phyloP scores from a whole-genome alignment of 1,284 basidiomycete genomes.

The Peniophora sp. region DNA sequence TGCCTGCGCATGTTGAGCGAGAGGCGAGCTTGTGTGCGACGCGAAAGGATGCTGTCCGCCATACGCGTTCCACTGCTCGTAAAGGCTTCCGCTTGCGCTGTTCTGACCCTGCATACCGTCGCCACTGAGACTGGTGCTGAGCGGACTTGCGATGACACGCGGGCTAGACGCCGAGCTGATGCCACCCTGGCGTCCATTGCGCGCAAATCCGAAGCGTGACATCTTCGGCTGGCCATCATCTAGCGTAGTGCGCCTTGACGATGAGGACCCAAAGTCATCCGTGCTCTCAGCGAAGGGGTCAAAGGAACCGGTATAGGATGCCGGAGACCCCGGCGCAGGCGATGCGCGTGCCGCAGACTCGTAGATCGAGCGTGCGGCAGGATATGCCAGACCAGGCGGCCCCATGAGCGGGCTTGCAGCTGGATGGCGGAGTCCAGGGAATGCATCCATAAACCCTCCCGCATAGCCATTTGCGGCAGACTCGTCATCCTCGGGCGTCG shows the following conservation, averaged over 20 bases:
- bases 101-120: conserved; percentile 37
- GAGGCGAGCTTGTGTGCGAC: conserved; percentile 38
- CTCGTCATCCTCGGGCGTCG: conserved; percentile 33
- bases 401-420: conserved; percentile 27
- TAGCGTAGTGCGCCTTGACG: conserved; percentile 23
- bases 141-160: conserved; percentile 47
- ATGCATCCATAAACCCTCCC: conserved; percentile 57
- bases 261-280: conserved; percentile 23
- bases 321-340: conserved; percentile 32
- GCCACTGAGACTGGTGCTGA: conserved; percentile 29
- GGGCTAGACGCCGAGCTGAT: conserved; percentile 54
- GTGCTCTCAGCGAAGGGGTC: conserved; percentile 63
- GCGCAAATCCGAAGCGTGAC: conserved; percentile 80
- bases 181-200: conserved; percentile 43
- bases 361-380: conserved; percentile 41
- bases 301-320: conserved; percentile 64
- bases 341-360: conserved; percentile 34
- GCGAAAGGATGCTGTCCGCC: conserved; percentile 29
- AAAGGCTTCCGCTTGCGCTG: conserved; percentile 26
- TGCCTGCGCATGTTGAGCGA: conserved; percentile 38
- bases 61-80: conserved; percentile 8
- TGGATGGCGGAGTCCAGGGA: conserved; percentile 46
- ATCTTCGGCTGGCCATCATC: conserved; percentile 64
- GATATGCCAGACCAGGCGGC: conserved; percentile 46
- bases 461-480: conserved; percentile 47